Evolutionary conservation across 2,329 filamentous ascomycete species (phyloP).

Genomic region (Fusarium coffeatum): DNA sequence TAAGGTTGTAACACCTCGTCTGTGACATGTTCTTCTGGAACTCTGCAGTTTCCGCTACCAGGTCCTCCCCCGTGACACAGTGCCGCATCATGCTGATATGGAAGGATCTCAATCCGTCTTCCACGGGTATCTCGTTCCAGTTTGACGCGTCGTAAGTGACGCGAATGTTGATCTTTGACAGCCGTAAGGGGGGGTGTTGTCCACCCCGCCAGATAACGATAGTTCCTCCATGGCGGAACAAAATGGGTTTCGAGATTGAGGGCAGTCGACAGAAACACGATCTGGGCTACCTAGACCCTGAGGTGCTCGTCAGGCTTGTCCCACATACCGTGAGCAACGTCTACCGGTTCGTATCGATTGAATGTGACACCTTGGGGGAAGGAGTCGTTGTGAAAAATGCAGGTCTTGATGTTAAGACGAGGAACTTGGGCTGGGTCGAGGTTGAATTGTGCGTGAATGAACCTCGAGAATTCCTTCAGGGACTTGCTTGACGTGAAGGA

Average conservation of each 20-base stretch:
- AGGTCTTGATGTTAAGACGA: neutral
- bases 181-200: too few relatives aligned
- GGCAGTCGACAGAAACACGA: neutral
- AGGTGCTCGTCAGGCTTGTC: neutral
- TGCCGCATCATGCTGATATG: neutral
- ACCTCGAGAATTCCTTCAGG: neutral
- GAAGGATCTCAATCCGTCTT: neutral
- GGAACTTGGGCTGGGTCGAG: neutral
- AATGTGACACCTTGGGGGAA: neutral
- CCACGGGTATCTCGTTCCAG: neutral
- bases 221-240: neutral
- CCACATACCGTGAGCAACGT: neutral
- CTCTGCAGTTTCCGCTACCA: neutral
- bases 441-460: neutral
- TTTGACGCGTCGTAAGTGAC: neutral
- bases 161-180: too few relatives aligned
- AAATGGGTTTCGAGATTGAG: neutral
- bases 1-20: neutral
- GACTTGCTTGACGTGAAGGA: neutral
- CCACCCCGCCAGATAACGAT: fast-evolving
- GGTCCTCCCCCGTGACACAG: neutral
- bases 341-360: neutral
- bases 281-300: neutral
- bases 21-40: neutral
- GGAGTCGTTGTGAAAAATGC: neutral